Conservation (phyloP, 306 rosid species). For the Urtica urens region DNA sequence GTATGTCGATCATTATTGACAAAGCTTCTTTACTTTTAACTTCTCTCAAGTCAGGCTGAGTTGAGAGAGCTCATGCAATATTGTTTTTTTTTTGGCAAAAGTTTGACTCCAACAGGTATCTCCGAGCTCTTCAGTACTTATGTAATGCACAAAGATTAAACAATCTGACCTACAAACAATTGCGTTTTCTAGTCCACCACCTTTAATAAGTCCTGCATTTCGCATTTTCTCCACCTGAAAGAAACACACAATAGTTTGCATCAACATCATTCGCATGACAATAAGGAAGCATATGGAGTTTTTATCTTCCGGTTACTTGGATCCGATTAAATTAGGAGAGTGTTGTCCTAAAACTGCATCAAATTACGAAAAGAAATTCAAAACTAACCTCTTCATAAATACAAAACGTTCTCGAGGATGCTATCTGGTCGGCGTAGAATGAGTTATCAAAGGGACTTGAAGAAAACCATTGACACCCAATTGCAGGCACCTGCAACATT, state of each 20-base stretch:
- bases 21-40: too few relatives aligned
- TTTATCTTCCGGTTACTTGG: too few relatives aligned
- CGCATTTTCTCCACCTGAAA: constrained; percentile 73
- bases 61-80: too few relatives aligned
- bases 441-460: constrained; percentile 33
- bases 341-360: background rate
- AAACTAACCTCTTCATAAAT: constrained; percentile 67
- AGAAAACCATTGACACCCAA: constrained; percentile 83
- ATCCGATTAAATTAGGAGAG: background rate
- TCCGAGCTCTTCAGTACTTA: background rate
- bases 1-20: too few relatives aligned
- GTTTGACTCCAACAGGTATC: background rate
- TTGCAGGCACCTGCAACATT: constrained; percentile 53
- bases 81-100: background rate
- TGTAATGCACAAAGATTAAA: background rate
- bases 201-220: constrained; percentile 67
- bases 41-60: too few relatives aligned
- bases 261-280: too few relatives aligned
- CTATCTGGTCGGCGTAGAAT: constrained; percentile 49
- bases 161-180: constrained; percentile 65
- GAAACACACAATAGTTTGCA: constrained; percentile 12
- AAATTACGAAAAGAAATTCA: background rate
- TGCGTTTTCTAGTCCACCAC: constrained; percentile 75
- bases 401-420: constrained; percentile 82
- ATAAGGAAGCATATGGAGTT: too few relatives aligned